Percentiles rank a stretch among this genome's conserved stretches.
These are phyloP conservation scores for Rosa multiflora DNA, from an alignment of 306 rosid genomes.

Conservation along the genomic window DNA sequence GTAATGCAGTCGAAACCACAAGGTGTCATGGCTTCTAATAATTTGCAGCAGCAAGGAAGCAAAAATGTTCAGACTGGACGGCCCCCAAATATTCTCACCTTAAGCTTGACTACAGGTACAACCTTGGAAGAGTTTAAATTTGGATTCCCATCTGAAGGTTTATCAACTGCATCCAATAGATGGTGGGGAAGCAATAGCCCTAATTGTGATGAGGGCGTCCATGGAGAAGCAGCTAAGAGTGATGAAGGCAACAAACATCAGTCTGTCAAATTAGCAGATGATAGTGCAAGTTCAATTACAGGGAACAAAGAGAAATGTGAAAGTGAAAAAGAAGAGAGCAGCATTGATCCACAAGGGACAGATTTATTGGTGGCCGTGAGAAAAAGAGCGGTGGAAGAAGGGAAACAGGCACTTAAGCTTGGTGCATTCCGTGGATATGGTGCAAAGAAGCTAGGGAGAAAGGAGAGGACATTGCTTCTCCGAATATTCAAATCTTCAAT, in stretches of 20 bases:
- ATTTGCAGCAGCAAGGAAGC: slow-evolving; percentile 51
- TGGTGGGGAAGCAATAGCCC: slow-evolving; percentile 79
- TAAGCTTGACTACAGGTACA: slow-evolving; percentile 49
- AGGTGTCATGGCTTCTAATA: slow-evolving; percentile 36
- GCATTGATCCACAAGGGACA: slow-evolving; percentile 43
- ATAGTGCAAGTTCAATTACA: slow-evolving; percentile 7
- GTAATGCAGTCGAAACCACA: slow-evolving; percentile 46
- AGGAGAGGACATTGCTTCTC: slow-evolving; percentile 57
- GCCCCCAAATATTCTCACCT: slow-evolving; percentile 27
- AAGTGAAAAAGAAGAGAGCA: slow-evolving; percentile 28
- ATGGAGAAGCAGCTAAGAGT: slow-evolving; percentile 20
- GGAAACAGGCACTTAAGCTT: slow-evolving; percentile 53
- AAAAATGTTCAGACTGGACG: slow-evolving; percentile 51
- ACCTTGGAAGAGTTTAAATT: slow-evolving; percentile 65
- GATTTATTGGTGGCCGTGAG: slow-evolving; percentile 52
- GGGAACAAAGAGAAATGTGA: slow-evolving; percentile 34
- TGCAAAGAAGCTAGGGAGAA: slow-evolving; percentile 48
- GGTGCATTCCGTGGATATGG: slow-evolving; percentile 52
- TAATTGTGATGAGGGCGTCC: slow-evolving; percentile 21
- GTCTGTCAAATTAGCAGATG: slow-evolving; percentile 26
- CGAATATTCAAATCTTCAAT: slow-evolving; percentile 63
- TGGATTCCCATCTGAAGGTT: slow-evolving; percentile 76
- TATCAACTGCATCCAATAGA: slow-evolving; percentile 61
- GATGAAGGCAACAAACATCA: slow-evolving; percentile 30
- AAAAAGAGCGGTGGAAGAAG: slow-evolving; percentile 56